Base-by-base conservation (phyloP, 805 yeast species). In the Candida lessepsii region DNA sequence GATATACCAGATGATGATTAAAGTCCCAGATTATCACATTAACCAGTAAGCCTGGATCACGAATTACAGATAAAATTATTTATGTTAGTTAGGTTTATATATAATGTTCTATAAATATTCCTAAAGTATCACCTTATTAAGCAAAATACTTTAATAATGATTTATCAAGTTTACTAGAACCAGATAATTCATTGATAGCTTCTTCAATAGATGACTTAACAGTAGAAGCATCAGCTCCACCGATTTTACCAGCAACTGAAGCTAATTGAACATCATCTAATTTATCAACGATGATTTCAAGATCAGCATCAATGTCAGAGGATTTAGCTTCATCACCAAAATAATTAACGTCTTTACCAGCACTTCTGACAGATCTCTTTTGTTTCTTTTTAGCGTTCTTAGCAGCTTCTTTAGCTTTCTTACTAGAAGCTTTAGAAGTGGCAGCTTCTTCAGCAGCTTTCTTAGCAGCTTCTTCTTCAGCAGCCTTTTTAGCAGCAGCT, bases 311-410 rank as follows among this genome's bases (percentile, higher is more conserved):
- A 52, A 85, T 82, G 44, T 70, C 66, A 44, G 78, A 72, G 35
- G 91, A 75, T 46, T 78, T 78, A 46, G 67, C 78, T 44, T 81
- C 84, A 55, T 83, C 88, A 52, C 93, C 93, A 53, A 88, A 89
- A 78, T 87, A 88, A 43, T 75, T 85, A 53, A 74, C 80, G 31
- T 86, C 96, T 75, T 90, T 88, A 51, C 80, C 87, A 44, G 89
- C 73, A 54, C 69, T 67, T 78, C 98, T 87, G 50, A 93, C 67
- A 29, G 81, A 66, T 75, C 96, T 83, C 83, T 86, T 87, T 73
- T 86, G 86, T 86, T 93, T 93, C 95, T 93, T 93, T 77, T 88
- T 90, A 39, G 96, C 96, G 53, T 86, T 87, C 77, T 93, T 96
- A 63, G 95, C 96, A 53, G 91, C 84, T 76, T 91, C 95, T 78